These are phyloP conservation scores for Collybiopsis confluens DNA, from an alignment of 768 basidiomycete genomes.

Conservation along the genomic window DNA sequence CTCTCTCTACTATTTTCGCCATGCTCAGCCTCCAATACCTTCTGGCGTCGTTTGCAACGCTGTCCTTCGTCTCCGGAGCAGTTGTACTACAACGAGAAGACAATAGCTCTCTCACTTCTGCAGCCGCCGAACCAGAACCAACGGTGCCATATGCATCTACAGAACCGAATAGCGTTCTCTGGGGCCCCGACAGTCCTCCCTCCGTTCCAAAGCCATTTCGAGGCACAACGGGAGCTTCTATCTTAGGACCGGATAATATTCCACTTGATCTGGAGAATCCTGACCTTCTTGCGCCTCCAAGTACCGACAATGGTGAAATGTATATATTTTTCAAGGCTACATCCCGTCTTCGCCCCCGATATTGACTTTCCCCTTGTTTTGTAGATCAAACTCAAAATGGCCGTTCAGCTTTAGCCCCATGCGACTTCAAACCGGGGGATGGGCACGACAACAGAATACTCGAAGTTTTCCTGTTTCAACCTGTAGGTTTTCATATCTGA, in stretches of 20 bases:
- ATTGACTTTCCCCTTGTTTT: background rate
- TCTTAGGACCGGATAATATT: slow-evolving; percentile 57
- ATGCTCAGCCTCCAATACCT: background rate
- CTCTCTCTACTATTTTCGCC: background rate
- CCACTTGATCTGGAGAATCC: slow-evolving; percentile 54
- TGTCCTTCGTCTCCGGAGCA: background rate
- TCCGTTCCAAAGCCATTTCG: slow-evolving; percentile 30
- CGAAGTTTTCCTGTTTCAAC: slow-evolving; percentile 35
- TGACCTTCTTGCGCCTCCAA: slow-evolving; percentile 55
- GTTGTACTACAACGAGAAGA: background rate
- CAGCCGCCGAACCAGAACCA: slow-evolving; percentile 23
- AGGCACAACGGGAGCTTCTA: slow-evolving; percentile 32
- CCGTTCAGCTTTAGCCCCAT: slow-evolving; percentile 59
- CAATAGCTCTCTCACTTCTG: slow-evolving; percentile 11
- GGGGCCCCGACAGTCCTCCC: slow-evolving; percentile 20
- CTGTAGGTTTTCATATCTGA: slow-evolving; percentile 13
- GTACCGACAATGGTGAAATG: slow-evolving; percentile 49
- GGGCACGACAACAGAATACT: slow-evolving; percentile 59
- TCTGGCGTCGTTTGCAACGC: background rate
- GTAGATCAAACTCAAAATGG: slow-evolving; percentile 51
- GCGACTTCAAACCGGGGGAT: slow-evolving; percentile 58
- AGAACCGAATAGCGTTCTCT: slow-evolving; percentile 43
- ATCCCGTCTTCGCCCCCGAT: background rate
- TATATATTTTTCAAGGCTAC: background rate
- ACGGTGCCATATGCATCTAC: slow-evolving; percentile 41